These are phyloP conservation scores for Aspergillus fijiensis DNA, from an alignment of 2,329 filamentous ascomycete species.

Conservation along the genomic window DNA sequence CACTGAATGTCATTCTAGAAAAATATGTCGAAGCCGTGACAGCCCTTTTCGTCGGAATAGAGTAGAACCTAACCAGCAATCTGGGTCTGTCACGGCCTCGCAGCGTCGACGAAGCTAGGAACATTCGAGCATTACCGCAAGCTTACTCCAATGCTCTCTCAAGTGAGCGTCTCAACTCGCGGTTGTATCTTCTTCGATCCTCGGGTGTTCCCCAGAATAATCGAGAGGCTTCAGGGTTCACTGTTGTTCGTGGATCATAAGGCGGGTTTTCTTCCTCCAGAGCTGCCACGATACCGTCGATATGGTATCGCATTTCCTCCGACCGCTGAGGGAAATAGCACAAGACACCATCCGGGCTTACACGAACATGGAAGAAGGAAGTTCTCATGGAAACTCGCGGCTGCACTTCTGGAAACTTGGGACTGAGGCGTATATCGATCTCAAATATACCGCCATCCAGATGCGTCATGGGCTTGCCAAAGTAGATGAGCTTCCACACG, in stretches of 20 bases:
- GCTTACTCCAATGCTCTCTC: conserved; percentile 44
- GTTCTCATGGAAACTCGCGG: conserved; percentile 81
- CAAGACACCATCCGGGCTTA: conserved; percentile 74
- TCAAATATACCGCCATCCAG: conserved; percentile 88
- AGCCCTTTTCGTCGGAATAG: background rate
- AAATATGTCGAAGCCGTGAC: no score
- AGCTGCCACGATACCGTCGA: conserved; percentile 76
- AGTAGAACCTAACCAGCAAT: background rate
- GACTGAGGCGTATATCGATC: conserved; percentile 76
- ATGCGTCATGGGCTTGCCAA: conserved; percentile 88
- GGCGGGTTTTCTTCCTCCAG: conserved; percentile 86
- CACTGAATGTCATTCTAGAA: no score
- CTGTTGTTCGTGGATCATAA: conserved; percentile 85
- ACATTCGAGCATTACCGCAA: background rate
- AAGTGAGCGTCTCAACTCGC: conserved; percentile 75
- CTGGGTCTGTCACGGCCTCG: conserved; percentile 6
- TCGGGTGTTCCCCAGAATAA: conserved; percentile 81
- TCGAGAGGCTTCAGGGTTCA: conserved; percentile 81
- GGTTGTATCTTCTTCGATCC: conserved; percentile 80
- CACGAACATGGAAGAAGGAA: conserved; percentile 81
- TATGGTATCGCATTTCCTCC: conserved; percentile 79
- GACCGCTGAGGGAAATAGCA: conserved; percentile 73
- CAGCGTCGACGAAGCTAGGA: background rate
- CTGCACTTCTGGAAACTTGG: conserved; percentile 82
- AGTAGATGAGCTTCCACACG: conserved; percentile 83